phyloP scores from a whole-genome alignment of 371 early-diverging fungal species.

The Mucor mucedo region DNA sequence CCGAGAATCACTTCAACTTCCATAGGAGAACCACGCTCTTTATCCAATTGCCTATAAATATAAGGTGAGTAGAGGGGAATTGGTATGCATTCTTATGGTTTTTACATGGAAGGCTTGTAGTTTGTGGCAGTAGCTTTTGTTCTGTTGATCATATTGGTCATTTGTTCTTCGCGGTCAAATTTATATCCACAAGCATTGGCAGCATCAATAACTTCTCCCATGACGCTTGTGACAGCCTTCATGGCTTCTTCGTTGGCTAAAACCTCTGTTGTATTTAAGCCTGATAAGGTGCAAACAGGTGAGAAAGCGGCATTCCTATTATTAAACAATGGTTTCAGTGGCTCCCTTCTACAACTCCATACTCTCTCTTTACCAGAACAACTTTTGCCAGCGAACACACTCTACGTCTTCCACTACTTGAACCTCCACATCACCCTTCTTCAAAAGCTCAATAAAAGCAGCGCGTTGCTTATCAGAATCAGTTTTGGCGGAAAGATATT shows the following conservation, averaged over 20 bases:
- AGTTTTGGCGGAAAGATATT: constrained; percentile 34
- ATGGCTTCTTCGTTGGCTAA: constrained; percentile 58
- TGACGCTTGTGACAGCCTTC: constrained; percentile 54
- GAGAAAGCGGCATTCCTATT: constrained; percentile 79
- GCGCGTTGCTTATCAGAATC: constrained; percentile 31
- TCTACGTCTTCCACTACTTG: constrained; percentile 66
- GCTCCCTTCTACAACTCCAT: not conserved
- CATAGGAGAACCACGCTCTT: constrained; percentile 63
- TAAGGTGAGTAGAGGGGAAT: too few relatives aligned
- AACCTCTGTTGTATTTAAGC: constrained; percentile 67
- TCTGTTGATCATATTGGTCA: constrained; percentile 50
- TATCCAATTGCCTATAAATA: constrained; percentile 57
- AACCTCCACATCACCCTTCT: constrained; percentile 58
- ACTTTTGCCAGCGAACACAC: constrained; percentile 79
- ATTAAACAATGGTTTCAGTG: not conserved
- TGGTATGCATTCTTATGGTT: not conserved
- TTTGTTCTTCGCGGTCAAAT: constrained; percentile 48
- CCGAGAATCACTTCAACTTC: constrained; percentile 73
- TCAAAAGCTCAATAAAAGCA: constrained; percentile 47
- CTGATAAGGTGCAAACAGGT: constrained; percentile 71
- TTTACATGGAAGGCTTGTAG: constrained; percentile 70
- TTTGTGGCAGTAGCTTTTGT: constrained; percentile 53
- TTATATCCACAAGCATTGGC: constrained; percentile 60
- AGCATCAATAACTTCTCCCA: constrained; percentile 66
- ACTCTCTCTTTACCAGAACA: constrained; percentile 65